phyloP scores from a whole-genome alignment of 2,329 filamentous ascomycete species.

The Pyricularia sp. region DNA sequence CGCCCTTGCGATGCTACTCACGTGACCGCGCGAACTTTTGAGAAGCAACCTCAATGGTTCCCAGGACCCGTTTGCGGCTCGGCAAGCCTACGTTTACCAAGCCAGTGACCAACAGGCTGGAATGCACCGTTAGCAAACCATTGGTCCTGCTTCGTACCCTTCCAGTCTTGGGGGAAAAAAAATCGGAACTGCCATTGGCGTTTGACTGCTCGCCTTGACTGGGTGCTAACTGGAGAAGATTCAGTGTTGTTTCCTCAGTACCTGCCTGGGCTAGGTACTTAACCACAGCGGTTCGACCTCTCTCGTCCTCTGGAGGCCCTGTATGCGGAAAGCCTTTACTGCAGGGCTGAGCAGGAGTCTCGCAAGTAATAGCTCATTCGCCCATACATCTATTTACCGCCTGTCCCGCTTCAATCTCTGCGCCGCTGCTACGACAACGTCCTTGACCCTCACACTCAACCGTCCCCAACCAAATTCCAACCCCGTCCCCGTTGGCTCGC shows the following conservation, averaged over 20 bases:
- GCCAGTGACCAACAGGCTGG: background rate
- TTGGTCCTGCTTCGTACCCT: background rate
- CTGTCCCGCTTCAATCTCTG: background rate
- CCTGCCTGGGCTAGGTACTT: background rate
- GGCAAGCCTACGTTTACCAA: background rate
- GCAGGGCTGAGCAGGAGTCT: constrained; percentile 10
- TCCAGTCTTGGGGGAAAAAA: background rate
- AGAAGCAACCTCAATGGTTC: background rate
- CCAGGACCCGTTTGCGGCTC: background rate
- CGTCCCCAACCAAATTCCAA: background rate
- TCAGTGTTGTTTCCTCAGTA: background rate
- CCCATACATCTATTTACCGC: background rate
- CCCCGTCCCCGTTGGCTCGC: background rate
- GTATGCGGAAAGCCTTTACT: constrained; percentile 8
- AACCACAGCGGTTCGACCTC: background rate
- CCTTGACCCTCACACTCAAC: background rate
- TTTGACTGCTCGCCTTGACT: background rate
- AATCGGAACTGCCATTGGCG: background rate
- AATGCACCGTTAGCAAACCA: background rate
- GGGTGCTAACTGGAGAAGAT: background rate
- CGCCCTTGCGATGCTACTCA: background rate
- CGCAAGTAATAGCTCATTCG: constrained; percentile 5
- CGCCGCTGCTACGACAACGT: background rate
- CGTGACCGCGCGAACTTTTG: background rate
- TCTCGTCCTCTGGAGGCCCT: constrained; percentile 1